Percentiles rank a stretch among this genome's conserved stretches.
These are phyloP conservation scores for Eucalyptus erythrocorys DNA, from an alignment of 345 rosid genomes.

Conservation along the genomic window DNA sequence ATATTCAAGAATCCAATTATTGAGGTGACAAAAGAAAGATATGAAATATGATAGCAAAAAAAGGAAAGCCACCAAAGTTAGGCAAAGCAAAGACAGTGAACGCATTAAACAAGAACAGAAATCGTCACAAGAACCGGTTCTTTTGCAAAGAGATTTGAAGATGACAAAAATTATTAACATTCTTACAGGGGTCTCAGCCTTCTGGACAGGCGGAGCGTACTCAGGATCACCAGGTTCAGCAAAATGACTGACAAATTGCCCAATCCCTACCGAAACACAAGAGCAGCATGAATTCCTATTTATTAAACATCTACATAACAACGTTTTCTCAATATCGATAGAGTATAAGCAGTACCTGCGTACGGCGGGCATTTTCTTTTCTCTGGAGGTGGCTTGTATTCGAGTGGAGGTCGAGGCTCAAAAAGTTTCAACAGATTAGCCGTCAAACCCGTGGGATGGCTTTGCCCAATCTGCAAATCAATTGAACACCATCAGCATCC, in stretches of 20 bases:
- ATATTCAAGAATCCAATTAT: not conserved
- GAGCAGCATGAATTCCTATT: not conserved
- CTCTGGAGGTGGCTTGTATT: constrained; percentile 81
- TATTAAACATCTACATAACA: not conserved
- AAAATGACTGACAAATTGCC: constrained; percentile 66
- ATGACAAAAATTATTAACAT: not conserved
- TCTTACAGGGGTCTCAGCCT: constrained; percentile 82
- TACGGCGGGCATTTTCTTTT: constrained; percentile 81
- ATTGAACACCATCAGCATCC: not conserved
- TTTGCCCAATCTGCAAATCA: constrained; percentile 84
- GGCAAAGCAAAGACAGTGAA: not conserved
- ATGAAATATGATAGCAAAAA: not conserved
- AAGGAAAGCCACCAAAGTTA: not conserved
- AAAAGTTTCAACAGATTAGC: constrained; percentile 79
- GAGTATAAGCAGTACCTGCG: constrained; percentile 24
- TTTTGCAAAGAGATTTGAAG: not conserved
- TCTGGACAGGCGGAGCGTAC: constrained; percentile 72
- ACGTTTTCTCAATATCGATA: not conserved
- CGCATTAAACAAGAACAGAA: not conserved
- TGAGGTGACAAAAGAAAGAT: not conserved
- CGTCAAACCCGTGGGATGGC: constrained; percentile 94
- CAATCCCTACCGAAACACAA: constrained; percentile 49
- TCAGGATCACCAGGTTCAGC: constrained; percentile 87
- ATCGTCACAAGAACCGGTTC: not conserved
- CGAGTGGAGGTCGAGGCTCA: constrained; percentile 87